Conservation (phyloP, 1,139 yeast genomes). For the Yamadazyma triangularis region DNA sequence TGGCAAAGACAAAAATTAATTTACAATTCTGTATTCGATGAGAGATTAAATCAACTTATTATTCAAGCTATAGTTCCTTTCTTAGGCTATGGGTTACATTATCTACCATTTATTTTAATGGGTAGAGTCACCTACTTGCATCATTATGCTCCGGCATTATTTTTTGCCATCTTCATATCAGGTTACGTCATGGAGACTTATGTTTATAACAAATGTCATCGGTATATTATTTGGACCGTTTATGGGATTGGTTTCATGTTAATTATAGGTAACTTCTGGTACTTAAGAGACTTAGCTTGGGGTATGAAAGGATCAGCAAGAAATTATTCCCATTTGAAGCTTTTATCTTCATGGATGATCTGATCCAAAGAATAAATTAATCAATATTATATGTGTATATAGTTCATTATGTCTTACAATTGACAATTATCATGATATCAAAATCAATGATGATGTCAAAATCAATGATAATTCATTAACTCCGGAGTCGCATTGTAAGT, state of each 20-base stretch:
- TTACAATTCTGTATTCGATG: constrained; percentile 10
- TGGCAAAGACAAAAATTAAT: constrained; percentile 33
- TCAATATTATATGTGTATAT: too few relatives aligned
- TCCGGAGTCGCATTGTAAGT: too few relatives aligned
- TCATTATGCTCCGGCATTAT: constrained; percentile 94
- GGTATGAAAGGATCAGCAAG: constrained; percentile 84
- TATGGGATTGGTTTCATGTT: constrained; percentile 6
- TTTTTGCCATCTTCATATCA: constrained; percentile 81
- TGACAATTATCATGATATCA: too few relatives aligned
- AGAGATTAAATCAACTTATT: constrained; percentile 7
- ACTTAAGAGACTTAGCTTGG: constrained; percentile 72
- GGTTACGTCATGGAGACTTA: constrained; percentile 33
- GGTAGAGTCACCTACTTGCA: constrained; percentile 97
- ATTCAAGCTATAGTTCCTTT: constrained; percentile 45
- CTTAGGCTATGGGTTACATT: constrained; percentile 94
- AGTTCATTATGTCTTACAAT: too few relatives aligned
- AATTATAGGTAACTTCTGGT: constrained; percentile 49
- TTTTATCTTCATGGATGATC: constrained; percentile 67
- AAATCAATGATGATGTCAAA: too few relatives aligned
- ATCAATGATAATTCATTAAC: too few relatives aligned
- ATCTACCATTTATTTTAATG: constrained; percentile 86
- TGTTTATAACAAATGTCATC: constrained; percentile 13
- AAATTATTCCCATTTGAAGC: constrained; percentile 64
- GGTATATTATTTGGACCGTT: constrained; percentile 8
- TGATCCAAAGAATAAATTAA: too few relatives aligned